These are phyloP conservation scores for Sorghum bicolor DNA, from an alignment of 176 grass and related monocot genomes.

Conservation along the genomic window Sorghum_bicolor_NCBIv3 NC_012872.2:69581501-69582000, in stretches of 20 bases:
- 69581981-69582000: constrained; percentile 25
- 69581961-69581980: constrained; percentile 25
- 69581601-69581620: too few relatives aligned
- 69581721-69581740: too few relatives aligned
- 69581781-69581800: too few relatives aligned
- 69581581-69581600: too few relatives aligned
- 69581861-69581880: not conserved
- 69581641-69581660: too few relatives aligned
- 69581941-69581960: not conserved
- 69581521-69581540: not conserved
- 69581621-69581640: too few relatives aligned
- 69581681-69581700: too few relatives aligned
- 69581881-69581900: not conserved
- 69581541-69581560: not conserved
- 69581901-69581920: not conserved
- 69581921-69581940: not conserved
- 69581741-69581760: too few relatives aligned
- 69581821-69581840: not conserved
- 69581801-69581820: too few relatives aligned
- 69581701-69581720: too few relatives aligned
- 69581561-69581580: not conserved
- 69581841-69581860: not conserved
- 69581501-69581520: constrained; percentile 40
- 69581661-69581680: too few relatives aligned
- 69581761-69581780: too few relatives aligned